Conservation (phyloP, 768 basidiomycete genomes). For the Podaxis rugospora region DNA sequence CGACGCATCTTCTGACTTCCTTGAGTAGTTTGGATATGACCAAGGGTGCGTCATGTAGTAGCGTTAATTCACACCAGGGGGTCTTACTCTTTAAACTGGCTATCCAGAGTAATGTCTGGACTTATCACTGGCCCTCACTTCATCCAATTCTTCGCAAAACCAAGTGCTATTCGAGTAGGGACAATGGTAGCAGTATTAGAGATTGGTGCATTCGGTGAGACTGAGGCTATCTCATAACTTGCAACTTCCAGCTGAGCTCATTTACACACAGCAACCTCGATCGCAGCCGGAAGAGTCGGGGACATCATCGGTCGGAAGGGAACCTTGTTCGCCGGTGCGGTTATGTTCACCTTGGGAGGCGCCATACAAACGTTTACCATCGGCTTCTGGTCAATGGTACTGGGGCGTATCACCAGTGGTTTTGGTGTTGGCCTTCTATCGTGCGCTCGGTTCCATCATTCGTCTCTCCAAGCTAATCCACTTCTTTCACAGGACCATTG, state of each 20-base stretch:
- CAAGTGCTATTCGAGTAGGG: constrained; percentile 62
- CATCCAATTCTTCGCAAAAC: constrained; percentile 68
- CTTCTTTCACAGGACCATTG: constrained; percentile 56
- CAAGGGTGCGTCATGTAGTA: constrained; percentile 49
- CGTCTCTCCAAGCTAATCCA: not conserved
- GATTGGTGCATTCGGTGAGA: constrained; percentile 77
- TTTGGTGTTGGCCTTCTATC: constrained; percentile 78
- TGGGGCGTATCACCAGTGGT: constrained; percentile 70
- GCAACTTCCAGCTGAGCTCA: not conserved
- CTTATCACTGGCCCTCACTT: constrained; percentile 84
- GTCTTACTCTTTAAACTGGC: constrained; percentile 8
- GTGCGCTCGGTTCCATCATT: constrained; percentile 33
- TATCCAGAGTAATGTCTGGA: constrained; percentile 69
- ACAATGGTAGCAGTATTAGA: constrained; percentile 92
- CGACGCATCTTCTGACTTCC: constrained; percentile 3
- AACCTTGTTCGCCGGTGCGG: constrained; percentile 69
- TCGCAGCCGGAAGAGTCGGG: constrained; percentile 75
- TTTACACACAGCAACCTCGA: constrained; percentile 56
- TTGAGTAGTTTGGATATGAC: constrained; percentile 66
- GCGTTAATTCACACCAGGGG: not conserved
- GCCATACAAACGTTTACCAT: constrained; percentile 68
- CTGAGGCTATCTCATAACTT: not conserved
- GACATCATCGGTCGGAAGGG: constrained; percentile 73
- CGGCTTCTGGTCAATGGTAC: constrained; percentile 66
- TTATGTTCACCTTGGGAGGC: constrained; percentile 75